Evolutionary conservation across 1,284 basidiomycete species (phyloP).

Genomic region (Butyriboletus appendiculatus): DNA sequence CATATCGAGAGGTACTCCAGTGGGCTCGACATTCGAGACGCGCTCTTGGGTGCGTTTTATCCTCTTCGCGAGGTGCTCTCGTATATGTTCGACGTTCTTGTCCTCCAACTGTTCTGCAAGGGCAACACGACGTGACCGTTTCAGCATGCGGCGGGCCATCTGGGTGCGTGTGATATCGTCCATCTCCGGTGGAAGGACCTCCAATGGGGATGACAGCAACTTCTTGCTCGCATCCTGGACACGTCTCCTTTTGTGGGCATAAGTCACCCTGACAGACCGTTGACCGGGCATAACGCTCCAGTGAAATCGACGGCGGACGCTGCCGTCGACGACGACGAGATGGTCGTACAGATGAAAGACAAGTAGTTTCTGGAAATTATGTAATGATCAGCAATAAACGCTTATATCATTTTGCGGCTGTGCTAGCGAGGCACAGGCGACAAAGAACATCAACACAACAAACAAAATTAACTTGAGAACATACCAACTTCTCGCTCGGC

Average conservation of each 20-base stretch:
- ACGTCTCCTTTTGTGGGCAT: constrained; percentile 31
- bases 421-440: constrained; percentile 1
- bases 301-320: background rate
- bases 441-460: constrained; percentile 12
- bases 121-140: constrained; percentile 43
- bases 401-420: constrained; percentile 27
- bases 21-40: background rate
- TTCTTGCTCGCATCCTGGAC: constrained; percentile 5
- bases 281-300: constrained; percentile 12
- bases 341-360: constrained; percentile 2
- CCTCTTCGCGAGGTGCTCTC: constrained; percentile 26
- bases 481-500: background rate
- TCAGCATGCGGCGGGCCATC: constrained; percentile 51
- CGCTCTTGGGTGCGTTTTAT: constrained; percentile 17
- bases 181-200: constrained; percentile 33
- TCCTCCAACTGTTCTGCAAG: constrained; percentile 22
- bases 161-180: constrained; percentile 41
- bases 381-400: constrained; percentile 3
- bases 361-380: constrained; percentile 4
- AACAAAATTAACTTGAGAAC: constrained; percentile 8
- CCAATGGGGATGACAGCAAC: constrained; percentile 41
- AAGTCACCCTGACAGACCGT: constrained; percentile 30
- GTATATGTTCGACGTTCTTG: constrained; percentile 15
- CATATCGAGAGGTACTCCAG: background rate
- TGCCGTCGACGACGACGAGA: background rate